A percentile compares a stretch with the other conserved stretches of the same genome.
These are phyloP conservation scores for Pestalotiopsis sp. DNA, from an alignment of 2,329 filamentous ascomycete genomes.

Conservation along the genomic window DNA sequence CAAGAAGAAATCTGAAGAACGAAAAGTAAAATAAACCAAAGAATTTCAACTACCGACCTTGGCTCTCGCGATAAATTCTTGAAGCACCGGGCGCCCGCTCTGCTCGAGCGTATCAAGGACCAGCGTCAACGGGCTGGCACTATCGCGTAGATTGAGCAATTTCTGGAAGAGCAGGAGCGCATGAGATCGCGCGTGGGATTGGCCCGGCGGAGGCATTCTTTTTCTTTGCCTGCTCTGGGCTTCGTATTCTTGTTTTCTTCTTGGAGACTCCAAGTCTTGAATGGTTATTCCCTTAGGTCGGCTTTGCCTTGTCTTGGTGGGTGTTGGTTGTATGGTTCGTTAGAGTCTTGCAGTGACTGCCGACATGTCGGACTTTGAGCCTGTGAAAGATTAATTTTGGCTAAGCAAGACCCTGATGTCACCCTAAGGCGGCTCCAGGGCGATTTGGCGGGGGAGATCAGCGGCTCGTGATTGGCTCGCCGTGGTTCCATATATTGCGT, in stretches of 20 bases:
- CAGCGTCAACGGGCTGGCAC: slow-evolving; percentile 83
- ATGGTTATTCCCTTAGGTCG: background rate
- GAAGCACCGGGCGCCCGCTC: slow-evolving; percentile 68
- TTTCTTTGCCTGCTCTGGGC: background rate
- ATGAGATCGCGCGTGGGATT: slow-evolving; percentile 77
- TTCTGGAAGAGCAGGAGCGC: slow-evolving; percentile 84
- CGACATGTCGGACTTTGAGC: background rate
- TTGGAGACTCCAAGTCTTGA: background rate
- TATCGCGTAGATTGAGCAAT: slow-evolving; percentile 76
- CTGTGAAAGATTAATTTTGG: slow-evolving; percentile 5
- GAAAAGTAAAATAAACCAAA: background rate
- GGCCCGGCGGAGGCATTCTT: slow-evolving; percentile 57
- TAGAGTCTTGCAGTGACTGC: background rate
- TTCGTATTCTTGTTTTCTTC: background rate
- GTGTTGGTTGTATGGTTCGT: background rate
- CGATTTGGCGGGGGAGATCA: slow-evolving; percentile 2
- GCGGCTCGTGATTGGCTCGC: background rate
- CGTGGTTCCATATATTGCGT: background rate
- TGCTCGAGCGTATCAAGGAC: slow-evolving; percentile 86
- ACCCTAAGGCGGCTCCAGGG: background rate
- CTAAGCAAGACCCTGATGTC: slow-evolving; percentile 8
- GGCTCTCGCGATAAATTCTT: slow-evolving; percentile 75
- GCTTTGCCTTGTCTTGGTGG: background rate
- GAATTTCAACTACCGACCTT: slow-evolving; percentile 53
- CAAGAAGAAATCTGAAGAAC: background rate